Conservation (phyloP, 495 filamentous ascomycete genomes). For the Pseudevernia furfuracea region DNA sequence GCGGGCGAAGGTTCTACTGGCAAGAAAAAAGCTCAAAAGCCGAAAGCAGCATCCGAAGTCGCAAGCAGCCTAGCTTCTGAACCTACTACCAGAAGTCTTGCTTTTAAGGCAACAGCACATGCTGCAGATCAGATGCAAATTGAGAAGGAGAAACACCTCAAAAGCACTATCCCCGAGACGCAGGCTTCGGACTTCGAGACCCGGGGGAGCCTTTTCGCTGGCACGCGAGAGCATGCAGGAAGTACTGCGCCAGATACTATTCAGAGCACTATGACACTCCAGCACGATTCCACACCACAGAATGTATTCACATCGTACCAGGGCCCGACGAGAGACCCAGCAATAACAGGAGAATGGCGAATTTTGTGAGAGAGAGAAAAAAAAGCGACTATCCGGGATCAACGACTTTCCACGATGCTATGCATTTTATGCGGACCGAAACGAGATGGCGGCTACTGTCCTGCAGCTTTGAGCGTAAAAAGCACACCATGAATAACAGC, state of each 20-base stretch:
- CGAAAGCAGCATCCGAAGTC: neutral
- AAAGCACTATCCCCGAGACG: constrained; percentile 20
- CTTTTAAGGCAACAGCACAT: constrained; percentile 11
- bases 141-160: neutral
- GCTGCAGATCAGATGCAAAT: constrained; percentile 20
- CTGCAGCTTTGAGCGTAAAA: constrained; percentile 18
- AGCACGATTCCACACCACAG: constrained; percentile 12
- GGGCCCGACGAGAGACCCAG: neutral
- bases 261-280: constrained; percentile 16
- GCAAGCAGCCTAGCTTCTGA: constrained; percentile 1
- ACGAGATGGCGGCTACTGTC: constrained; percentile 14
- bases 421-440: constrained; percentile 10
- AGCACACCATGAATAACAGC: constrained; percentile 7
- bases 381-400: neutral
- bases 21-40: constrained; percentile 17
- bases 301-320: neutral
- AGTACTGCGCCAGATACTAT: constrained; percentile 10
- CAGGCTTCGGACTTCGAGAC: constrained; percentile 13
- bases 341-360: neutral
- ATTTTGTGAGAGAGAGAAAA: neutral
- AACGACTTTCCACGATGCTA: constrained; percentile 15
- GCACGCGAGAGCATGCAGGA: constrained; percentile 19
- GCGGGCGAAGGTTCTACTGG: constrained; percentile 11
- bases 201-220: constrained; percentile 12
- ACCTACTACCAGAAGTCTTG: neutral